Evolutionary conservation across 805 yeast genomes (phyloP), one percentile per base, ranked within the genome.

Genomic region (Metschnikowia cubensis): DNA sequence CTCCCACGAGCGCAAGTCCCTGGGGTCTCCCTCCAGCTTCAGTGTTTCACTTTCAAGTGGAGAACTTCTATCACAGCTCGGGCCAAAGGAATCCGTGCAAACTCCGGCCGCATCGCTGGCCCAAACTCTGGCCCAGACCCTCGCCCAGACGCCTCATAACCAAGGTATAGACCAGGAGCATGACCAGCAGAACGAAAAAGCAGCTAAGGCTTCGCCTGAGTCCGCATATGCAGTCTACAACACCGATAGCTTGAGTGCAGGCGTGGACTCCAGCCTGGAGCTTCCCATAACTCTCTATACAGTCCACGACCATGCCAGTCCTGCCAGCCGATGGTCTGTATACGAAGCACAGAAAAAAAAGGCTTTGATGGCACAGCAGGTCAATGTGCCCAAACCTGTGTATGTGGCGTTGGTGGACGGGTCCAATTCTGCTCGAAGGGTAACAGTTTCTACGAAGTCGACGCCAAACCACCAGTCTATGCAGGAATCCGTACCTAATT

Each of bases 241-340:
- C 14, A 20, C 45, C 4, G 45, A 35, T 21, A 56, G 63, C 41
- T 55, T 66, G 25, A 61, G 63, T 4, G 70, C 71, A 2, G 70
- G 67, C 1, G 34, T 65, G 6, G 70, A 66, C 50, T 57, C 63
- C 20, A 49, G 46, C 10, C 54, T 60, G 8, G 65, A 64, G 35
- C 55, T 67, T 37, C 71, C 71, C 15, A 55, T 64, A 13, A 62
- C 62, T 60, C 52, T 66, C 33, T 67, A 65, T 50, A 62, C 64
- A 32, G 70, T 66, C 25, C 69, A 65, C 11, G 69, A 67, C 43
- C 59, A 55, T 42, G 18, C 40, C 36, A 37, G 38, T 8, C 38
- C 48, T 3, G 22, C 39, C 10, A 35, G 25, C 10, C 37, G 55
- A 2, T 47, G 55, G 51, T 47, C 53, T 2, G 53, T 43, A 22